These are phyloP conservation scores for Trichosporon ovoides DNA, from an alignment of 1,284 basidiomycete species.

Conservation along the genomic window DNA sequence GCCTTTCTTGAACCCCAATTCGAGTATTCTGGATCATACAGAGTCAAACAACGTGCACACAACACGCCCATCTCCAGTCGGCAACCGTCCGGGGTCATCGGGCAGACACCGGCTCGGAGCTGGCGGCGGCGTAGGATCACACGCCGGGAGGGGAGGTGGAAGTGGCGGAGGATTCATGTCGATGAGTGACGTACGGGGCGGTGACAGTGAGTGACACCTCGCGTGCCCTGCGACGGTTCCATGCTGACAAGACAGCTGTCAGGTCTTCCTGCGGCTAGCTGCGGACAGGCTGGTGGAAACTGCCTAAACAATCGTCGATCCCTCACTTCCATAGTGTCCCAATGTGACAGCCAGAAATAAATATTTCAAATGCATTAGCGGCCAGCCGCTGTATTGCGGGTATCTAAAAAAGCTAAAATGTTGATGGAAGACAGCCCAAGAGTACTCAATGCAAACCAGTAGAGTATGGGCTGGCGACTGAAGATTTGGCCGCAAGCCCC, in stretches of 20 bases:
- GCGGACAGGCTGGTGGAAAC: background rate
- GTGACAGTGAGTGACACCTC: conserved; percentile 29
- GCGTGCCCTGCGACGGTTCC: background rate
- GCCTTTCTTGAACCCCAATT: conserved; percentile 32
- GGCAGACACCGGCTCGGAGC: conserved; percentile 19
- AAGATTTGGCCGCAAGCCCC: background rate
- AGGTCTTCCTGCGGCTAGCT: conserved; percentile 37
- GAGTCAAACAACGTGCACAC: background rate
- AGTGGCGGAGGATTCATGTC: conserved; percentile 44
- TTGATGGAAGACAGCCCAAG: background rate
- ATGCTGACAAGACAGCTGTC: conserved; percentile 27
- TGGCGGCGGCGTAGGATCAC: conserved; percentile 18
- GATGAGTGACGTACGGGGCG: conserved; percentile 35
- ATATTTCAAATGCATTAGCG: background rate
- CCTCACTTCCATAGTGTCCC: no score
- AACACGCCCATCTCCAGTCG: background rate
- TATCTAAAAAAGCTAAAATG: background rate
- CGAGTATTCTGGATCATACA: conserved; percentile 19
- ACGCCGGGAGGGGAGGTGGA: conserved; percentile 25
- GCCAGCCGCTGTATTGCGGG: background rate
- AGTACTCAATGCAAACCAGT: conserved; percentile 1
- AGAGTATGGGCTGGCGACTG: background rate
- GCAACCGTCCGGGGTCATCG: conserved; percentile 14
- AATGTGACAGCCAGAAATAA: no score
- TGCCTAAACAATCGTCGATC: no score